Conservation (phyloP, 2,329 filamentous ascomycete genomes). For the Phialemoniopsis sp. region DNA sequence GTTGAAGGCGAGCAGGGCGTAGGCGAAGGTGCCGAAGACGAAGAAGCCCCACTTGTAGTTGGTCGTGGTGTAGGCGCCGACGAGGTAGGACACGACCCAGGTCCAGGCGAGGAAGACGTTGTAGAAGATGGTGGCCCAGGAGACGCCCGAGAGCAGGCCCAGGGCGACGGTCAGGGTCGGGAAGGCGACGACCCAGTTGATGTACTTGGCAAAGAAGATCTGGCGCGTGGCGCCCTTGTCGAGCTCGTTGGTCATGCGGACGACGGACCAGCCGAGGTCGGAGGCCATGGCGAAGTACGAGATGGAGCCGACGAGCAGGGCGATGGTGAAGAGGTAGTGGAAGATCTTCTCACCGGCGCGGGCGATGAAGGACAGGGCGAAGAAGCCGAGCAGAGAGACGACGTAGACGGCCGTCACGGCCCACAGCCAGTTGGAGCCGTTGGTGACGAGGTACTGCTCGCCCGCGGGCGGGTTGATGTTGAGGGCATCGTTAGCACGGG, state of each 20-base stretch:
- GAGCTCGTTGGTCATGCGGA: constrained; percentile 24
- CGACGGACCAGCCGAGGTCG: constrained; percentile 40
- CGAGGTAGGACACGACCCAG: constrained; percentile 47
- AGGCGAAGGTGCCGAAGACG: constrained; percentile 45
- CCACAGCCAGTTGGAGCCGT: constrained; percentile 53
- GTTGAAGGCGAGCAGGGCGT: constrained; percentile 37
- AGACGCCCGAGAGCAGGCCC: constrained; percentile 45
- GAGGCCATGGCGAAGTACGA: constrained; percentile 49
- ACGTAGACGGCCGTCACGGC: constrained; percentile 45
- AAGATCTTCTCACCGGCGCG: constrained; percentile 47
- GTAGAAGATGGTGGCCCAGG: constrained; percentile 52
- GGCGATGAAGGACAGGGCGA: constrained; percentile 34
- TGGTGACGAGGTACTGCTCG: constrained; percentile 29
- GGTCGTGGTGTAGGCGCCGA: constrained; percentile 39
- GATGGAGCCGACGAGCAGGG: constrained; percentile 42
- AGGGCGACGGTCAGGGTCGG: constrained; percentile 39
- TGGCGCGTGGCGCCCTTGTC: constrained; percentile 30
- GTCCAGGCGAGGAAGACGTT: constrained; percentile 44
- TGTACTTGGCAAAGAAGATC: constrained; percentile 52
- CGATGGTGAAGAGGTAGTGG: constrained; percentile 50
- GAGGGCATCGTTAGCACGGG: constrained; percentile 40
- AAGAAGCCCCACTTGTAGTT: constrained; percentile 57
- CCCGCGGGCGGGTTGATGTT: constrained; percentile 38
- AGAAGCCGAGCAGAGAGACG: constrained; percentile 39
- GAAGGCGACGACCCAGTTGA: constrained; percentile 50